A percentile compares a stretch with the other conserved stretches of the same genome.
Conservation (phyloP, 2,329 filamentous ascomycete species). For the Ophiocordyceps camponoti-floridani region DNA sequence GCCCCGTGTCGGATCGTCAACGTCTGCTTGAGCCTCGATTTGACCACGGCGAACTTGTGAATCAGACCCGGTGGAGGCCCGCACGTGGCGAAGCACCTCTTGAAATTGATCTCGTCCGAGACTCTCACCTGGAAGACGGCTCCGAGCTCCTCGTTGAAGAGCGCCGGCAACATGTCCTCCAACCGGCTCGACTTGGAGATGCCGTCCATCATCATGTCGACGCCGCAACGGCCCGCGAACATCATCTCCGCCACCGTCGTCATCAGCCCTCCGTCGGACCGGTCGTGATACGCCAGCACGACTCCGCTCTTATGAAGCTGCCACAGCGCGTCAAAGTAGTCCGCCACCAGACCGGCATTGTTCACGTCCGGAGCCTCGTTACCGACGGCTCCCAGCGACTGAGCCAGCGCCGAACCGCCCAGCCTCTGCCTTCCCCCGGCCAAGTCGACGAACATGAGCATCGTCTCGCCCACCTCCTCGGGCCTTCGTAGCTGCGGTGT, state of each 20-base stretch:
- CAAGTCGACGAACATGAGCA: conserved; percentile 83
- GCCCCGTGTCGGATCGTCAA: conserved; percentile 59
- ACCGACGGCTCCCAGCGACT: conserved; percentile 75
- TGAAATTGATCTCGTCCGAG: conserved; percentile 69
- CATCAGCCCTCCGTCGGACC: conserved; percentile 81
- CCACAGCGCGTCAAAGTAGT: conserved; percentile 76
- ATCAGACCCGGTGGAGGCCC: conserved; percentile 69
- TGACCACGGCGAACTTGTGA: conserved; percentile 66
- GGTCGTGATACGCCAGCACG: conserved; percentile 87
- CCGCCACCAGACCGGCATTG: conserved; percentile 61
- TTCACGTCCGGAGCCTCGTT: conserved; percentile 74
- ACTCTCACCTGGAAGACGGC: conserved; percentile 91
- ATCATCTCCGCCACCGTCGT: conserved; percentile 93
- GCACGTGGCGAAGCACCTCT: conserved; percentile 77
- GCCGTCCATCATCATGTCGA: conserved; percentile 68
- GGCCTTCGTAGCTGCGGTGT: conserved; percentile 70
- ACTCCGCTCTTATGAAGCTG: conserved; percentile 40
- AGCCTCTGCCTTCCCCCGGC: conserved; percentile 64
- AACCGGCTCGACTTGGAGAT: conserved; percentile 44
- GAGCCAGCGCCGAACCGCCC: conserved; percentile 80
- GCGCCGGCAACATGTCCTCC: conserved; percentile 49
- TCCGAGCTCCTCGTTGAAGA: conserved; percentile 94
- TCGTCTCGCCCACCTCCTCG: conserved; percentile 76
- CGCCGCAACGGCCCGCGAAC: conserved; percentile 84
- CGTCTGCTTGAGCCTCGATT: conserved; percentile 50